A percentile compares a stretch with the other conserved stretches of the same genome.
These are phyloP conservation scores for Neospora caninum DNA, from an alignment of 169 alveolate species.

Conservation along the genomic window DNA sequence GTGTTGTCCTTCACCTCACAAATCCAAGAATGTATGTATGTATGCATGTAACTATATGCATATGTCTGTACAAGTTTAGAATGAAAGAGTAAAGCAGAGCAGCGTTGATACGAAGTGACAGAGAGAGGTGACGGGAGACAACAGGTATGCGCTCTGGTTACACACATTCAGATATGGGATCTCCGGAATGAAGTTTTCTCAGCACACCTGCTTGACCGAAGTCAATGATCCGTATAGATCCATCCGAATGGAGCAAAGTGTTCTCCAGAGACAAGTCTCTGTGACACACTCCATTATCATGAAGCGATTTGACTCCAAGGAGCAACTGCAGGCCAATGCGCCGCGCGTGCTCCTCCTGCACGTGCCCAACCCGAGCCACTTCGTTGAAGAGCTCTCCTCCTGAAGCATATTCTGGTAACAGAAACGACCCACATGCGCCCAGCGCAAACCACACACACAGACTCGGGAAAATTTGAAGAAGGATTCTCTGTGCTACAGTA, in stretches of 20 bases:
- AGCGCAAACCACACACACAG: not conserved
- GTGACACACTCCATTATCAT: conserved; percentile 55
- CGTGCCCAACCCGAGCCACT: conserved; percentile 15
- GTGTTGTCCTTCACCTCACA: too few relatives aligned
- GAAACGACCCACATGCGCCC: not conserved
- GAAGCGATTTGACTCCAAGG: conserved; percentile 55
- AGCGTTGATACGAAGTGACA: too few relatives aligned
- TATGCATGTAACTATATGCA: too few relatives aligned
- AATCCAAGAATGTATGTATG: too few relatives aligned
- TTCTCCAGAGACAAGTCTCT: conserved; percentile 60
- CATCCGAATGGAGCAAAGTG: conserved; percentile 56
- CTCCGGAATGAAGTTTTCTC: not conserved
- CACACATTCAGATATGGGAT: too few relatives aligned
- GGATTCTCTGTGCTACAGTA: too few relatives aligned
- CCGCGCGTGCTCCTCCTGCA: conserved; percentile 45
- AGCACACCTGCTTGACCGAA: conserved; percentile 62
- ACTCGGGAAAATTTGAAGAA: too few relatives aligned
- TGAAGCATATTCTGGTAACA: conserved; percentile 15
- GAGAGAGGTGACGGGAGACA: too few relatives aligned
- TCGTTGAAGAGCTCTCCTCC: conserved; percentile 61
- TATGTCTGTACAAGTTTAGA: too few relatives aligned
- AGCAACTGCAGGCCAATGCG: conserved; percentile 41
- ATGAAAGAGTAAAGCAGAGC: too few relatives aligned
- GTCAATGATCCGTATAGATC: conserved; percentile 49
- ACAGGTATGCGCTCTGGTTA: too few relatives aligned